Conservation (phyloP, 495 filamentous ascomycete genomes). For the Achaetomiella virescens region DNA sequence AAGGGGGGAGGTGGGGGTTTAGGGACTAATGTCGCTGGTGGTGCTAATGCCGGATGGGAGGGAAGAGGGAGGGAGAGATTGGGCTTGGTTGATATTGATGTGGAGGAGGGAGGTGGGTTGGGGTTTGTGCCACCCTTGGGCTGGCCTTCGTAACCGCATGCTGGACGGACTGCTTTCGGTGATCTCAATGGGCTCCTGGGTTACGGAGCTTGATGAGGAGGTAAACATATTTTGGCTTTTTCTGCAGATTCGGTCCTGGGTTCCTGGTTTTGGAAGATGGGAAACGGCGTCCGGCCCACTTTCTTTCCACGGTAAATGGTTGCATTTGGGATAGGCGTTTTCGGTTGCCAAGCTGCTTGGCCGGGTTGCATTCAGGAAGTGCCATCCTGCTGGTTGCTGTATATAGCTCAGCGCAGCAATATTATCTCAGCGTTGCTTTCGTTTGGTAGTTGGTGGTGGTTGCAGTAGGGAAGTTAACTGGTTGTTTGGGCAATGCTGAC, state of each 20-base stretch:
- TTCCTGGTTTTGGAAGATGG: background rate
- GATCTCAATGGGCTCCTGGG: too few relatives aligned
- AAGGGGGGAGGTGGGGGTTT: conserved; percentile 20
- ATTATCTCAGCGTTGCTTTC: too few relatives aligned
- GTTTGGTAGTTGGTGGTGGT: too few relatives aligned
- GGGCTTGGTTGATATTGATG: conserved; percentile 19
- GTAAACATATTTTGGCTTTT: background rate
- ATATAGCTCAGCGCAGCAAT: background rate
- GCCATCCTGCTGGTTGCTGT: background rate
- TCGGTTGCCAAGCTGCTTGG: background rate
- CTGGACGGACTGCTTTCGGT: too few relatives aligned
- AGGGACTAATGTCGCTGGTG: conserved; percentile 6
- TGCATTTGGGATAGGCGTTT: conserved; percentile 2
- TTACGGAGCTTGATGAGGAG: background rate
- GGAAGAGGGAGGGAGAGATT: too few relatives aligned
- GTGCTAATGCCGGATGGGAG: too few relatives aligned
- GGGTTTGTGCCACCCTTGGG: too few relatives aligned
- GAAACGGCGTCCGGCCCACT: too few relatives aligned
- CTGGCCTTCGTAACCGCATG: too few relatives aligned
- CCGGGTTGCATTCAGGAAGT: background rate
- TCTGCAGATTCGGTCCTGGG: background rate
- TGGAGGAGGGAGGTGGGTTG: background rate
- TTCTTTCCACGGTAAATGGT: background rate
- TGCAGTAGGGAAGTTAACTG: too few relatives aligned
- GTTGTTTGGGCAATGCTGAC: too few relatives aligned